Percentiles rank a stretch among this genome's conserved stretches.
Conservation (phyloP, 495 filamentous ascomycete species). For the Pyrenula massariospora region DNA sequence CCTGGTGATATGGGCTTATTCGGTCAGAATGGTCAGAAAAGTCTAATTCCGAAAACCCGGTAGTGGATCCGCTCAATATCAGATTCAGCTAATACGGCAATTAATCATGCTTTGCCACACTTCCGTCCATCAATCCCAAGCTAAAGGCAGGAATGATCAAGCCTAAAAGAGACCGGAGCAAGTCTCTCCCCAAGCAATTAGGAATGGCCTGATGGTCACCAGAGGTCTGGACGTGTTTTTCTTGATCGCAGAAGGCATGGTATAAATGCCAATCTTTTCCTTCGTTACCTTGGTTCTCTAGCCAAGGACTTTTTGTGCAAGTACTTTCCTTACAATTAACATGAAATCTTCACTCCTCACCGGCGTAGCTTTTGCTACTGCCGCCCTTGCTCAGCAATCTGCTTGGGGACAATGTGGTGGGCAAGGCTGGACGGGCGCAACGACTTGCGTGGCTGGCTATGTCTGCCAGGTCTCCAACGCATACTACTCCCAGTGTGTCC, state of each 20-base stretch:
- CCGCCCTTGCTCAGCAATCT: not conserved
- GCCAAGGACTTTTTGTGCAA: not conserved
- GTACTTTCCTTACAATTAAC: not conserved
- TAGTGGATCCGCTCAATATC: not conserved
- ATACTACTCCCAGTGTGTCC: slow-evolving; percentile 13
- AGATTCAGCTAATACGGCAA: not conserved
- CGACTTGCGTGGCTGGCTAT: slow-evolving; percentile 9
- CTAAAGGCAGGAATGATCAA: not conserved
- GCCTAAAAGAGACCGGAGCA: not conserved
- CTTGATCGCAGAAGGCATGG: not conserved
- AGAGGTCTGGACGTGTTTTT: not conserved
- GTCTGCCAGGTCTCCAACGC: slow-evolving; percentile 7
- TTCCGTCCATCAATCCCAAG: not conserved
- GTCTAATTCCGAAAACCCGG: not conserved
- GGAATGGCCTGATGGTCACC: not conserved
- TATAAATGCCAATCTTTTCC: not conserved
- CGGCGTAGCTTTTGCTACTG: not conserved
- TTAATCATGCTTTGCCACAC: not conserved
- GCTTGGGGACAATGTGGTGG: slow-evolving; percentile 26
- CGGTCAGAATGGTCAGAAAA: no score
- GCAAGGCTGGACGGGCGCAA: slow-evolving; percentile 19
- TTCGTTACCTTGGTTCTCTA: not conserved
- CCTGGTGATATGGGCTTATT: no score
- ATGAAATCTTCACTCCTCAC: not conserved
- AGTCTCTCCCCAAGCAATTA: not conserved